A percentile compares a stretch with the other conserved stretches of the same genome.
Conservation (phyloP, 2,329 filamentous ascomycete species). For the Dactylellina parvicollis region DNA sequence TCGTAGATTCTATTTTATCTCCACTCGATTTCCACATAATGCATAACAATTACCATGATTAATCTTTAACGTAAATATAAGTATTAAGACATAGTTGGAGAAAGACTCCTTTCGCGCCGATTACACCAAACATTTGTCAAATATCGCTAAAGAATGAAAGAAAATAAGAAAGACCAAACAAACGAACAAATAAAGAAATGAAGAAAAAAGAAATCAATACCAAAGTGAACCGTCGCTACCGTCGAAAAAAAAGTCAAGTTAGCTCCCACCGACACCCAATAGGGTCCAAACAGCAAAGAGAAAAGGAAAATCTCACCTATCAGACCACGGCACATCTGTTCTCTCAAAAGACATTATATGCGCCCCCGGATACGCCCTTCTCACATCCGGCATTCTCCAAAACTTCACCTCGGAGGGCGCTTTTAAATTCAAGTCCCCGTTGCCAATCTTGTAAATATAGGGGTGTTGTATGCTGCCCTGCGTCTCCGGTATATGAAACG, state of each 20-base stretch:
- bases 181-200: too few species aligned
- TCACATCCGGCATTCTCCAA: neutral
- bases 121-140: too few species aligned
- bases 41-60: too few species aligned
- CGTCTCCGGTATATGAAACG: neutral
- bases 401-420: neutral
- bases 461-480: neutral
- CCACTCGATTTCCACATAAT: too few species aligned
- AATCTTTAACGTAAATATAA: too few species aligned
- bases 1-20: too few species aligned
- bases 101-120: too few species aligned
- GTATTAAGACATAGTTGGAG: too few species aligned
- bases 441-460: neutral
- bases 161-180: too few species aligned
- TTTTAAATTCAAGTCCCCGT: neutral
- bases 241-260: neutral
- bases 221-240: constrained; percentile 31
- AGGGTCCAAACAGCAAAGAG: neutral
- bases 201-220: too few species aligned
- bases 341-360: constrained; percentile 39
- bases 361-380: neutral
- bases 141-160: too few species aligned
- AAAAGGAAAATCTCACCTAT: constrained; percentile 8
- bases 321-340: constrained; percentile 28
- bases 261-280: neutral